Evolutionary conservation across 2,329 filamentous ascomycete genomes (phyloP).

Genomic region (Trichoderma koningii): DNA sequence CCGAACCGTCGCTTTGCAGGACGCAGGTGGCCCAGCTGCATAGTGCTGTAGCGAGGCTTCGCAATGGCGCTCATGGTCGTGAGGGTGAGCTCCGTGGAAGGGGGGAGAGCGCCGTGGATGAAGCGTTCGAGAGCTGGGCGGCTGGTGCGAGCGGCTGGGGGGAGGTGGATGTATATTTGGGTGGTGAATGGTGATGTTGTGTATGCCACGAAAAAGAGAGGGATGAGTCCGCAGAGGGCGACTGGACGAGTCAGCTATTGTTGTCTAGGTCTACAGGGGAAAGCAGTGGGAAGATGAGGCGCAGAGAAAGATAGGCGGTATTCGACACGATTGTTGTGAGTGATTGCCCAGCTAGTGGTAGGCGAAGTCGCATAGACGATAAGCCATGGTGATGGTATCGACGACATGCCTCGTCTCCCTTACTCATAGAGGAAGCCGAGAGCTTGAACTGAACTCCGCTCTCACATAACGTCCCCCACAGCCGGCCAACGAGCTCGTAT

Average conservation of each 20-base stretch:
- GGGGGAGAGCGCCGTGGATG: slow-evolving; percentile 47
- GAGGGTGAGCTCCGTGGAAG: slow-evolving; percentile 50
- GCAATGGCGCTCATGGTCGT: slow-evolving; percentile 59
- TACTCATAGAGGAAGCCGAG: too few relatives aligned
- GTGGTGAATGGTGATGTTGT: slow-evolving; percentile 71
- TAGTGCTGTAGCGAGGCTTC: slow-evolving; percentile 53
- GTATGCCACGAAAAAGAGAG: slow-evolving; percentile 65
- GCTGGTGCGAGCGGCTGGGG: slow-evolving; percentile 63
- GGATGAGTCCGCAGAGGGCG: slow-evolving; percentile 61
- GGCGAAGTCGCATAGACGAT: too few relatives aligned
- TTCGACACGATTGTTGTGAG: too few relatives aligned
- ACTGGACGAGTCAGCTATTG: slow-evolving; percentile 45
- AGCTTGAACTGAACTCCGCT: too few relatives aligned
- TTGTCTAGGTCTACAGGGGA: not conserved
- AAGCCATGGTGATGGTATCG: too few relatives aligned
- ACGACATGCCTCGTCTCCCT: too few relatives aligned
- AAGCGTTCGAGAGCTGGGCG: slow-evolving; percentile 58
- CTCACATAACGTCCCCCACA: too few relatives aligned
- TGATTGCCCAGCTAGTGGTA: too few relatives aligned
- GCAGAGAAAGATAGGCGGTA: too few relatives aligned
- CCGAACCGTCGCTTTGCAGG: slow-evolving; percentile 41
- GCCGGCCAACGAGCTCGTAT: too few relatives aligned
- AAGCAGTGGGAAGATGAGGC: not conserved
- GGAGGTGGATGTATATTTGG: slow-evolving; percentile 70
- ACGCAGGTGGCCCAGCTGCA: slow-evolving; percentile 44